Percentiles rank a stretch among this genome's conserved stretches.
Conservation (phyloP, 192 early-diverging fungal genomes). For the Polychytrium aggregatum region DNA sequence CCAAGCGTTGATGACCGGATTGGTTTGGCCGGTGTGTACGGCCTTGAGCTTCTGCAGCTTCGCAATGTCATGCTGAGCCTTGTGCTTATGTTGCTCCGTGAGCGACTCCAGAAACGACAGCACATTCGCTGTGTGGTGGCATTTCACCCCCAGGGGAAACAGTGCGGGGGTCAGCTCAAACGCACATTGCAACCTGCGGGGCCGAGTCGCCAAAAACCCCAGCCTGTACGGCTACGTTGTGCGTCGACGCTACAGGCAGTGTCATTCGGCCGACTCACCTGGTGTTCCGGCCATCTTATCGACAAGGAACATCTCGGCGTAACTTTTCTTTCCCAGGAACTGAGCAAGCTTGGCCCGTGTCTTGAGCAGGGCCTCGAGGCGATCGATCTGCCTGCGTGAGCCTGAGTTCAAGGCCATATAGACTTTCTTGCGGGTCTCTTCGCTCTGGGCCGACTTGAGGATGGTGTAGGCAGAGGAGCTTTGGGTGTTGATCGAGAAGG, state of each 20-base stretch:
- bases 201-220: too few relatives aligned
- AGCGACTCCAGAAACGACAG: conserved; percentile 71
- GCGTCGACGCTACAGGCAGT: too few relatives aligned
- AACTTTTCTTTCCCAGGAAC: conserved; percentile 67
- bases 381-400: conserved; percentile 42
- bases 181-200: too few relatives aligned
- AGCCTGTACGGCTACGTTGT: too few relatives aligned
- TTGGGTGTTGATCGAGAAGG: conserved; percentile 37
- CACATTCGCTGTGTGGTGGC: conserved; percentile 60
- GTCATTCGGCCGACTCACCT: conserved; percentile 33
- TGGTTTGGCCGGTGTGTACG: conserved; percentile 11
- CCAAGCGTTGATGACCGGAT: conserved; percentile 57
- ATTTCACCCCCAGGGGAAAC: not conserved
- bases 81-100: conserved; percentile 42
- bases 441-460: conserved; percentile 49
- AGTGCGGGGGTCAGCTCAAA: too few relatives aligned
- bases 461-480: conserved; percentile 49
- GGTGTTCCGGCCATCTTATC: conserved; percentile 92
- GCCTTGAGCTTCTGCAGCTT: conserved; percentile 33
- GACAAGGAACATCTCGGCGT: conserved; percentile 70
- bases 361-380: conserved; percentile 64
- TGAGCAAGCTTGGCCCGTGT: conserved; percentile 62
- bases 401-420: conserved; percentile 70
- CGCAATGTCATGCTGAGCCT: conserved; percentile 35
- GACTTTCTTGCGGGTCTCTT: conserved; percentile 54